Base-by-base conservation (phyloP, 345 rosid species). In the Dipteronia sinensis region DNA sequence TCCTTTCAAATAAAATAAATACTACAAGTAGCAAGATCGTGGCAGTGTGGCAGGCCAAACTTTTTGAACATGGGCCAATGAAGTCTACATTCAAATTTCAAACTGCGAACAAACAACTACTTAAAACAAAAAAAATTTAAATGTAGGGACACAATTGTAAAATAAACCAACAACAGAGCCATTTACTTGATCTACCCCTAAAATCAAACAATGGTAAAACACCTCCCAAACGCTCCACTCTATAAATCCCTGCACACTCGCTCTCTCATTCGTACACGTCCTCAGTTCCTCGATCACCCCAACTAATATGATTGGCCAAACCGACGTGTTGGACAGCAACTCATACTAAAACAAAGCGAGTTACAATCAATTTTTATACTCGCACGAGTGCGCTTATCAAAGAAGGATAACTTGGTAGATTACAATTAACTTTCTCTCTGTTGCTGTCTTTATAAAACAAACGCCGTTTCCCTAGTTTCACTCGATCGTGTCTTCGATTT, bases 221-320 rank as follows among this genome's bases (percentile, higher is more conserved):
- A 10, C 49, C 3, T 71, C 38, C 59, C 64, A 25, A 25, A 66
- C 75, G 20, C 58, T 61, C 47, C 11, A 25, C 20, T 15, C 2
- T 10, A 3, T 13, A 13, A 25, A 22, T 19, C 23, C 2, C 1
- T 0, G 0, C 5, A 0, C 25, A 67, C 72, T 29, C 78, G 71
- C 72, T 23, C 3, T 3, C 6, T 0, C 1, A 4, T 59, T 31
- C 69, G 67, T 46, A 49, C 62, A n/a, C 69, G 25, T 34, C n/a
- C 0, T 22, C 44, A 0, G 25, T 29, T 11, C 63, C 42, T 29
- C n/a, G 34, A 27, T 15, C 56, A 74, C 74, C 31, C 1, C 67
- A 63, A 69, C 22, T 62, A 19, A 76, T 58, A 8, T 81, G 68
- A 86, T 82, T 85, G 83, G 89, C 12, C 55, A 20, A 12, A 64